Evolutionary conservation across 768 basidiomycete species (phyloP).

Genomic region (Scleroderma citrinum): DNA sequence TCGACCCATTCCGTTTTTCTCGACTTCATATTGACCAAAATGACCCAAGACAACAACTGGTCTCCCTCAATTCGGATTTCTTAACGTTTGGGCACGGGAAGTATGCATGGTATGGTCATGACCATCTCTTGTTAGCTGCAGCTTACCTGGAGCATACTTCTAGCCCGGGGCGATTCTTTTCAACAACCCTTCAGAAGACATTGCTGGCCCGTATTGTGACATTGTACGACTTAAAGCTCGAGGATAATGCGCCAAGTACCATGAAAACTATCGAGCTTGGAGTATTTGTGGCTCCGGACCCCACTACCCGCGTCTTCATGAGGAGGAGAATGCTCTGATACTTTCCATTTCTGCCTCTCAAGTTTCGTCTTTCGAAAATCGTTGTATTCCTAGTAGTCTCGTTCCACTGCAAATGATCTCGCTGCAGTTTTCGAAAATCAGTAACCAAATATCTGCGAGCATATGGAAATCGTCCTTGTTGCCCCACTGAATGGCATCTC

Average conservation of each 20-base stretch:
- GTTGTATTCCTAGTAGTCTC: not conserved
- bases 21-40: not conserved
- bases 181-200: constrained; percentile 33
- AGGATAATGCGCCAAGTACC: constrained; percentile 38
- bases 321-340: not conserved
- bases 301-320: not conserved
- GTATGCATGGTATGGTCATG: constrained; percentile 12
- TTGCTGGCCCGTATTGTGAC: constrained; percentile 32
- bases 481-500: no score
- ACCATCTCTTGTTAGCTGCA: not conserved
- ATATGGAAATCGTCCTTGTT: no score
- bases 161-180: constrained; percentile 36
- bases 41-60: constrained; percentile 10
- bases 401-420: not conserved
- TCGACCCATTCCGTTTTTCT: not conserved
- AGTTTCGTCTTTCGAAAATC: not conserved
- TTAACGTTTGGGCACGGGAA: constrained; percentile 29
- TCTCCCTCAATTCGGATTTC: constrained; percentile 25
- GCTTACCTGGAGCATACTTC: not conserved
- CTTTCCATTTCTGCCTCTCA: no score
- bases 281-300: not conserved
- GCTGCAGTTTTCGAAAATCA: no score
- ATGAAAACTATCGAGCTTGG: not conserved
- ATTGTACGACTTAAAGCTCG: constrained; percentile 39
- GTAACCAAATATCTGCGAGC: no score